These are phyloP conservation scores for Termitomyces sp. DNA, from an alignment of 1,284 basidiomycete species.

Conservation along the genomic window DNA sequence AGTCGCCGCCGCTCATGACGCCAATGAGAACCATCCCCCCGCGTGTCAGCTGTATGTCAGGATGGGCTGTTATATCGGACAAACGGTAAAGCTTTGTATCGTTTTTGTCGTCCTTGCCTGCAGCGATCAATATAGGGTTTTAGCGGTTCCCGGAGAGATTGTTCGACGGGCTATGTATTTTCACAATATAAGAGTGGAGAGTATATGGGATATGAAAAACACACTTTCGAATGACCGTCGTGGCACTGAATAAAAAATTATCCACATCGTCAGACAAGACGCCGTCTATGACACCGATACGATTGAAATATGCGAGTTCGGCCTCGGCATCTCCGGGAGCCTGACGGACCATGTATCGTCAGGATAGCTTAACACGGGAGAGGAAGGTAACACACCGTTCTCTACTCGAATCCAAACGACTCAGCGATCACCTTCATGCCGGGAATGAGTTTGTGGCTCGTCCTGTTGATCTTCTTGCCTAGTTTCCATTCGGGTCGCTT, in stretches of 20 bases:
- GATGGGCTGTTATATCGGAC: constrained; percentile 45
- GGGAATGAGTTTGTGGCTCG: constrained; percentile 54
- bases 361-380: not conserved
- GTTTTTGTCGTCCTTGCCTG: constrained; percentile 69
- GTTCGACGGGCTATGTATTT: constrained; percentile 62
- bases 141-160: constrained; percentile 66
- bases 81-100: constrained; percentile 66
- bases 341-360: constrained; percentile 27
- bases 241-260: constrained; percentile 86
- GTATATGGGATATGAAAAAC: constrained; percentile 16
- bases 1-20: constrained; percentile 87
- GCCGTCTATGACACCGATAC: constrained; percentile 80
- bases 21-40: constrained; percentile 84
- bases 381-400: constrained; percentile 48
- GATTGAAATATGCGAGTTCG: constrained; percentile 85
- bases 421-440: constrained; percentile 79
- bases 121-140: constrained; percentile 55
- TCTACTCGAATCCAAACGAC: constrained; percentile 86
- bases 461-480: constrained; percentile 62
- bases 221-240: constrained; percentile 64
- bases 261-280: constrained; percentile 94
- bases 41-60: constrained; percentile 58
- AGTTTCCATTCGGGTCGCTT: constrained; percentile 80
- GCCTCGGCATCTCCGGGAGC: constrained; percentile 97
- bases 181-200: constrained; percentile 1